Conservation (phyloP, 106 monocot genomes). For the Cymbidium sinense region DNA sequence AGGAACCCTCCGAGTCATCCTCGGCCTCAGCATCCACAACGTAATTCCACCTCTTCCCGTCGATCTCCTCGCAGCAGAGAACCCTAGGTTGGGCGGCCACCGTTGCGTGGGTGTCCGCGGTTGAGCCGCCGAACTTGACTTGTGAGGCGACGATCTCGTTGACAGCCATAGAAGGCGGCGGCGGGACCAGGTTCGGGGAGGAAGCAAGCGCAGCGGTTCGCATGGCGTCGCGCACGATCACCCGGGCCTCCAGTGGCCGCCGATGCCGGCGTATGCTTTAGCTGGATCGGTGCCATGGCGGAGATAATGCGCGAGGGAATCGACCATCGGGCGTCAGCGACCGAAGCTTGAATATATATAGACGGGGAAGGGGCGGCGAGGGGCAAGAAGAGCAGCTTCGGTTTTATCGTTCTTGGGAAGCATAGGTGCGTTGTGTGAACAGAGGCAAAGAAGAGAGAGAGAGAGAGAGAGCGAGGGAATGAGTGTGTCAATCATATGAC, state of each 20-base stretch:
- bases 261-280: constrained; percentile 25
- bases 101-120: constrained; percentile 7
- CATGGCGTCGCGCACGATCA: constrained; percentile 32
- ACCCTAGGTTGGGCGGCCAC: constrained; percentile 11
- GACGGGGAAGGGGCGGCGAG: background rate
- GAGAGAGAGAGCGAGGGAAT: no score
- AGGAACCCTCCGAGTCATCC: constrained; percentile 6
- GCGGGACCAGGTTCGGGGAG: constrained; percentile 8
- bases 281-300: constrained; percentile 20
- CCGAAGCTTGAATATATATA: background rate
- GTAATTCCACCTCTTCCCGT: constrained; percentile 52
- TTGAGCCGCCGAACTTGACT: constrained; percentile 23
- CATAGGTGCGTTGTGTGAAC: background rate
- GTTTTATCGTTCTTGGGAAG: background rate
- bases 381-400: background rate
- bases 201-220: constrained; percentile 25
- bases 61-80: constrained; percentile 50
- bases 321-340: background rate
- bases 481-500: no score
- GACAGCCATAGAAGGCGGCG: background rate
- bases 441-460: no score
- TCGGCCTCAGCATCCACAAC: constrained; percentile 28
- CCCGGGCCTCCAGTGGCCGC: constrained; percentile 21
- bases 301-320: background rate
- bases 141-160: constrained; percentile 18